Percentiles rank a stretch among this genome's conserved stretches.
phyloP scores from a whole-genome alignment of 192 early-diverging fungal genomes.

The Linnemannia zychae region DNA sequence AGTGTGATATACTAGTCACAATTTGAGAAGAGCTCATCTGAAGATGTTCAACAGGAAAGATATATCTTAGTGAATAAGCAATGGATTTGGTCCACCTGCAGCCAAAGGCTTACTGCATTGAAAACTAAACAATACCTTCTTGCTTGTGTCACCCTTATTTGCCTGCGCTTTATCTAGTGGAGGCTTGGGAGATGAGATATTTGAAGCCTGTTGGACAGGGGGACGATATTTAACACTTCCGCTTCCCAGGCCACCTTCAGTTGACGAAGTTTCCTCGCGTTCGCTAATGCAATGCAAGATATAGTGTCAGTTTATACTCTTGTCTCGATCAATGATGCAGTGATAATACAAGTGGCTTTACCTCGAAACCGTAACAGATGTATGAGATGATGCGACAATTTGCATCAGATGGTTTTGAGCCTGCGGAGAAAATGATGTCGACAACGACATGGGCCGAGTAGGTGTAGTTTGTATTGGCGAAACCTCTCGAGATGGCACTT shows the following conservation, averaged over 20 bases:
- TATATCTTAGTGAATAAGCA: neutral
- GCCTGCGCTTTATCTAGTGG: neutral
- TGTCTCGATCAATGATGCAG: neutral
- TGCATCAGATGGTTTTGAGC: neutral
- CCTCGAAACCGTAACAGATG: neutral
- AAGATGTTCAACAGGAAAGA: neutral
- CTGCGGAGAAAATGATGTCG: neutral
- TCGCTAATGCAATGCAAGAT: neutral
- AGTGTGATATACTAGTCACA: neutral
- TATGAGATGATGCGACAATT: neutral
- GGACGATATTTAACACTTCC: neutral
- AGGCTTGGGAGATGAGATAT: neutral
- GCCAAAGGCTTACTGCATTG: neutral
- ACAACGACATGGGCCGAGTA: neutral
- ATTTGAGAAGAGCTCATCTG: neutral
- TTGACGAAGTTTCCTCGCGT: slow-evolving; percentile 21
- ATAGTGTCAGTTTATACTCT: neutral
- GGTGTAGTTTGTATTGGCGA: neutral
- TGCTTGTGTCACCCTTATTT: neutral
- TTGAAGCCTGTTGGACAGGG: neutral
- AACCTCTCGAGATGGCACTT: neutral
- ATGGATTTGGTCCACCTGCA: neutral
- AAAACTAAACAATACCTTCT: neutral
- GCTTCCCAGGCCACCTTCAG: slow-evolving; percentile 25
- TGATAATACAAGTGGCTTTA: neutral